Conservation (phyloP, 2,329 filamentous ascomycete genomes). For the Cercospora zeae-maydis region DNA sequence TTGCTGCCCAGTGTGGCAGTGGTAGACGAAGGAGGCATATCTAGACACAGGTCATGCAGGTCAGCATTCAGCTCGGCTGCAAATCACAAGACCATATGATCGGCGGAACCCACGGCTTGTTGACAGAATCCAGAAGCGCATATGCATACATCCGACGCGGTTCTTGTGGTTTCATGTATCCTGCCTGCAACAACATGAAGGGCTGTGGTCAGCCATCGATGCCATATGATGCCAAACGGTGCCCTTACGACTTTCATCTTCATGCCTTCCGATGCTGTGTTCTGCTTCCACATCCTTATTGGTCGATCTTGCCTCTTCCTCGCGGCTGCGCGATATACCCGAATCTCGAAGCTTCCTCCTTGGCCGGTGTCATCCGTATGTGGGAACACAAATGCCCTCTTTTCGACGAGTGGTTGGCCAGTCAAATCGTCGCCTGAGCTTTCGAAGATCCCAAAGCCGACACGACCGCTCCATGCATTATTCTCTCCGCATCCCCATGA, state of each 20-base stretch:
- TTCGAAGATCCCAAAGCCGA: slow-evolving; percentile 45
- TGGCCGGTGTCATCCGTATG: slow-evolving; percentile 19
- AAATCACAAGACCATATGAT: neutral
- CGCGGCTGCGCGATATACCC: slow-evolving; percentile 41
- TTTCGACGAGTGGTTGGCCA: slow-evolving; percentile 39
- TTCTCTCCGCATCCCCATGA: slow-evolving; percentile 46
- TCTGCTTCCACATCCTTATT: slow-evolving; percentile 9
- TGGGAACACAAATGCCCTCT: slow-evolving; percentile 42
- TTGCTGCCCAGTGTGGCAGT: slow-evolving; percentile 19
- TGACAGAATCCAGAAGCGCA: slow-evolving; percentile 47
- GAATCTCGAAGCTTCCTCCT: slow-evolving; percentile 40
- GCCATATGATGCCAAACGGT: neutral
- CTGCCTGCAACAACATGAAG: slow-evolving; percentile 20
- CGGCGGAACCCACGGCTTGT: slow-evolving; percentile 36
- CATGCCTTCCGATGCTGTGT: slow-evolving; percentile 11
- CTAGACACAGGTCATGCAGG: neutral
- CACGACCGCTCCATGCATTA: slow-evolving; percentile 44
- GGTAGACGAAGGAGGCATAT: slow-evolving; percentile 45
- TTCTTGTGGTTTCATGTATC: slow-evolving; percentile 36
- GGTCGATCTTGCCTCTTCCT: slow-evolving; percentile 38
- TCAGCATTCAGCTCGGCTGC: neutral
- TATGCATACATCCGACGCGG: slow-evolving; percentile 49
- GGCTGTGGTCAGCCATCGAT: neutral
- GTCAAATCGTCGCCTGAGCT: slow-evolving; percentile 29
- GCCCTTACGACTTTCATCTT: slow-evolving; percentile 28